These are phyloP conservation scores for Xylaria sp. DNA, from an alignment of 2,329 filamentous ascomycete species.

Conservation along the genomic window DNA sequence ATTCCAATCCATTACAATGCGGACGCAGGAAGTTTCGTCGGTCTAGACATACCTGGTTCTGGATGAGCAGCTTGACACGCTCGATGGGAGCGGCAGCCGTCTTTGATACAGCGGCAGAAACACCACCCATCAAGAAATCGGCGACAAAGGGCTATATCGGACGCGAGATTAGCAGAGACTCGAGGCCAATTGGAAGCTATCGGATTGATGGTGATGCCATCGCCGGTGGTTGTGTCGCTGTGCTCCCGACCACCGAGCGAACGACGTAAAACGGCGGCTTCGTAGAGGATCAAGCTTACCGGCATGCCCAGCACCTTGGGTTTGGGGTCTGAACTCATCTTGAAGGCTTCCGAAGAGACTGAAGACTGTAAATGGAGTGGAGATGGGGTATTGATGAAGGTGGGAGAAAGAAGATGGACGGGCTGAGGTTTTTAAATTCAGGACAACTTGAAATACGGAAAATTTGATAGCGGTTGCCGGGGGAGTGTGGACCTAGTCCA, in stretches of 20 bases:
- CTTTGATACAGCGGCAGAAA: conserved; percentile 99
- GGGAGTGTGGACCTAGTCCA: conserved; percentile 11
- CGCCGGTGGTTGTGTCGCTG: conserved; percentile 39
- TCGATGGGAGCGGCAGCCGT: conserved; percentile 99
- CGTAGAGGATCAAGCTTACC: conserved; percentile 53
- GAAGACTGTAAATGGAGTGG: conserved; percentile 51
- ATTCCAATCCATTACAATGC: background rate
- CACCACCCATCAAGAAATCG: conserved; percentile 96
- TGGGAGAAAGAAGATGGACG: conserved; percentile 46
- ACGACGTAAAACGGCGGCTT: conserved; percentile 40
- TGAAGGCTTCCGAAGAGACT: conserved; percentile 50
- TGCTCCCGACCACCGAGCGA: conserved; percentile 32
- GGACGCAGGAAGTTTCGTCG: background rate
- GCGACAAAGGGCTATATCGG: conserved; percentile 84
- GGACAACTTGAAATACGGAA: conserved; percentile 18
- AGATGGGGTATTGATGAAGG: conserved; percentile 68
- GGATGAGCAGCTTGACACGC: conserved; percentile 99
- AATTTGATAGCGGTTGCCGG: conserved; percentile 16
- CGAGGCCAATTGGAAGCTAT: background rate
- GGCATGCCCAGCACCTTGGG: conserved; percentile 74
- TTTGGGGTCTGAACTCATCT: conserved; percentile 68
- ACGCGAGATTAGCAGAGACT: conserved; percentile 51
- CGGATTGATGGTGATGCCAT: conserved; percentile 17
- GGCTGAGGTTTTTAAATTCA: conserved; percentile 20
- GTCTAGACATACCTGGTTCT: conserved; percentile 93